phyloP scores from a whole-genome alignment of 805 yeast species.

The Lipomyces oligophaga region DNA sequence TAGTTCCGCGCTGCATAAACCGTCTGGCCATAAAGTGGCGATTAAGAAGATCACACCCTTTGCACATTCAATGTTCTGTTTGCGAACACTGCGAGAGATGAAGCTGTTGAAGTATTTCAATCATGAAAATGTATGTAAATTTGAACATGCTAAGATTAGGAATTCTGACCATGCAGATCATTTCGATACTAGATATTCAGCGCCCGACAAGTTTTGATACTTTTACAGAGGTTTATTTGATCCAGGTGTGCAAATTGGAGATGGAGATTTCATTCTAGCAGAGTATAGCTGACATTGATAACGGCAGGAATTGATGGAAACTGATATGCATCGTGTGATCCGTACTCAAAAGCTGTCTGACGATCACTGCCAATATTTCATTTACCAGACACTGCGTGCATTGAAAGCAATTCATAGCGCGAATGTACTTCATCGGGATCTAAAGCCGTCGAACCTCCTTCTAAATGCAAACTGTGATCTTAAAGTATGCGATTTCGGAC shows the following conservation, averaged over 20 bases:
- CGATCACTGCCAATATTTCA: slow-evolving; percentile 90
- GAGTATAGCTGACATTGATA: background rate
- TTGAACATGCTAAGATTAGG: background rate
- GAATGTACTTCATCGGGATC: slow-evolving; percentile 88
- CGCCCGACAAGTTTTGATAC: slow-evolving; percentile 70
- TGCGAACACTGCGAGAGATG: slow-evolving; percentile 84
- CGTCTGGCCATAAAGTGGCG: slow-evolving; percentile 86
- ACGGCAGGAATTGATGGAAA: slow-evolving; percentile 77
- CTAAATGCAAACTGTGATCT: slow-evolving; percentile 90
- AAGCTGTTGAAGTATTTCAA: slow-evolving; percentile 84
- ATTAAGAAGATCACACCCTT: slow-evolving; percentile 93
- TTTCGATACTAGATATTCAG: slow-evolving; percentile 84
- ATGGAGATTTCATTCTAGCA: background rate
- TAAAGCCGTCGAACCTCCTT: slow-evolving; percentile 83
- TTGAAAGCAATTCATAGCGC: slow-evolving; percentile 88
- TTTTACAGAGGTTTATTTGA: slow-evolving; percentile 82
- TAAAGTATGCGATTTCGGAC: slow-evolving; percentile 90
- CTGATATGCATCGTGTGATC: slow-evolving; percentile 78
- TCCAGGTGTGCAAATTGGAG: slow-evolving; percentile 14
- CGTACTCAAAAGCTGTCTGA: slow-evolving; percentile 78
- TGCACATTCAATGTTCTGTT: slow-evolving; percentile 80
- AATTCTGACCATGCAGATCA: slow-evolving; percentile 44
- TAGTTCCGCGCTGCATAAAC: slow-evolving; percentile 78
- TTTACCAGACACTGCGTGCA: slow-evolving; percentile 87
- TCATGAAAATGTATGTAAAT: slow-evolving; percentile 63